Percentiles rank a stretch among this genome's conserved stretches.
Evolutionary conservation across 164 flowering plant species (phyloP).

Genomic region (Kalanchoe fedtschenkoi): DNA sequence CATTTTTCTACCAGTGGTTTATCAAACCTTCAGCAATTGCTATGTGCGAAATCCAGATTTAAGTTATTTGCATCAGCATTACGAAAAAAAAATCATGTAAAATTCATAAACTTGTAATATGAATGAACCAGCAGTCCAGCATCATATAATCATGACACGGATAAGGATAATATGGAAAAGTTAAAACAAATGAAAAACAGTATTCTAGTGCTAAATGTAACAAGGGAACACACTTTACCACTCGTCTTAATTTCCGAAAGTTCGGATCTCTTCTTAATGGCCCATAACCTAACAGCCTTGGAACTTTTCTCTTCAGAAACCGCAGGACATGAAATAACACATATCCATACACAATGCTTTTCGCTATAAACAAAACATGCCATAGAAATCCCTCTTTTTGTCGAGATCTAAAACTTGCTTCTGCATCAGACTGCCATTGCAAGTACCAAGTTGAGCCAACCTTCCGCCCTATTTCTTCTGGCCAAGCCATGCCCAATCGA

Average conservation of each 20-base stretch:
- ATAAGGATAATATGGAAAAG: neutral
- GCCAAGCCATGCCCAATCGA: constrained; percentile 85
- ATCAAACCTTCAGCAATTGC: neutral
- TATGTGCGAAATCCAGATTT: neutral
- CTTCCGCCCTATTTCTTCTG: constrained; percentile 52
- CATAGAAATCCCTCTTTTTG: constrained; percentile 38
- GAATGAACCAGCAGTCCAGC: neutral
- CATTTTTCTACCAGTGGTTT: neutral
- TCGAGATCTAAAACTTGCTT: constrained; percentile 46
- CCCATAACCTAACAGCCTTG: constrained; percentile 61
- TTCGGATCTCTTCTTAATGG: constrained; percentile 68
- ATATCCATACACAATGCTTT: constrained; percentile 49
- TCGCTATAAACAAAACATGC: constrained; percentile 50
- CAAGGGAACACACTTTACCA: constrained; percentile 35
- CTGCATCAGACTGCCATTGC: constrained; percentile 79
- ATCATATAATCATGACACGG: neutral
- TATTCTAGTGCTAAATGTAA: neutral
- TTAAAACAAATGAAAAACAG: neutral
- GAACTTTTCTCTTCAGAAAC: constrained; percentile 51
- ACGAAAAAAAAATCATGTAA: neutral
- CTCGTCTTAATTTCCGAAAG: constrained; percentile 40
- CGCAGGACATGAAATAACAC: constrained; percentile 42
- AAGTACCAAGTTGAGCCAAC: constrained; percentile 78
- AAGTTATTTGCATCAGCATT: neutral
- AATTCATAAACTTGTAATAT: neutral